These are phyloP conservation scores for Penicillium sp. DNA, from an alignment of 2,329 filamentous ascomycete species.

Conservation along the genomic window DNA sequence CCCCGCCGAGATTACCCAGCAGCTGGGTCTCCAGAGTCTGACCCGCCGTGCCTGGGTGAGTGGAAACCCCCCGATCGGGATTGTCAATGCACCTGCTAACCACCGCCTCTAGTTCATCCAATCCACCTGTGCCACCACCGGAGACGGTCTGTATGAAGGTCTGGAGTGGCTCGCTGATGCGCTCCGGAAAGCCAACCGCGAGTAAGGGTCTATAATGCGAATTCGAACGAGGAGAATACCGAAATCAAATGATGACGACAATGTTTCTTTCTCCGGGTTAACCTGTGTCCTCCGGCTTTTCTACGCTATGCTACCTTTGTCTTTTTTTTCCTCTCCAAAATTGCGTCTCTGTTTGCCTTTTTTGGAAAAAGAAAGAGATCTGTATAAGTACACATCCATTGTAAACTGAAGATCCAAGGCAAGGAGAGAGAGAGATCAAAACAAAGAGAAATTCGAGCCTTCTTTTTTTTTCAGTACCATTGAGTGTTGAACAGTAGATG, in stretches of 20 bases:
- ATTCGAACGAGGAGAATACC: constrained; percentile 33
- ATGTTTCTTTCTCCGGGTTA: constrained; percentile 28
- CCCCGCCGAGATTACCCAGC: constrained; percentile 99
- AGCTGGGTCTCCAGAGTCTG: constrained; percentile 98
- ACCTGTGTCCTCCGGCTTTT: constrained; percentile 14
- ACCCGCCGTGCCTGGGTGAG: constrained; percentile 98
- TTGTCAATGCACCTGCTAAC: constrained; percentile 22
- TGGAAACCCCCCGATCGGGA: constrained; percentile 20
- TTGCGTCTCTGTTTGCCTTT: constrained; percentile 27
- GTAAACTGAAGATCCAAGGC: constrained; percentile 8
- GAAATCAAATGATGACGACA: constrained; percentile 39
- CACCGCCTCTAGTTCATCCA: constrained; percentile 77
- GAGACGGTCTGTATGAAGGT: constrained; percentile 99
- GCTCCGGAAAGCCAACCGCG: constrained; percentile 68
- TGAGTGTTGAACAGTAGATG: too few relatives aligned
- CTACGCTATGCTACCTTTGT: constrained; percentile 44
- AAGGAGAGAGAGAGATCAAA: constrained; percentile 6
- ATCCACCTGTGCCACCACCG: constrained; percentile 98
- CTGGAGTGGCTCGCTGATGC: constrained; percentile 88
- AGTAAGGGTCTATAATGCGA: constrained; percentile 44
- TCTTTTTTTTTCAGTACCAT: constrained; percentile 2
- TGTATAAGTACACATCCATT: constrained; percentile 14
- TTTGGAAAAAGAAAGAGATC: constrained; percentile 12
- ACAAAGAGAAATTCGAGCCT: constrained; percentile 6
- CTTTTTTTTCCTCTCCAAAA: constrained; percentile 37